Conservation (phyloP, 2,329 filamentous ascomycete genomes). For the Colletotrichum liriopes region DNA sequence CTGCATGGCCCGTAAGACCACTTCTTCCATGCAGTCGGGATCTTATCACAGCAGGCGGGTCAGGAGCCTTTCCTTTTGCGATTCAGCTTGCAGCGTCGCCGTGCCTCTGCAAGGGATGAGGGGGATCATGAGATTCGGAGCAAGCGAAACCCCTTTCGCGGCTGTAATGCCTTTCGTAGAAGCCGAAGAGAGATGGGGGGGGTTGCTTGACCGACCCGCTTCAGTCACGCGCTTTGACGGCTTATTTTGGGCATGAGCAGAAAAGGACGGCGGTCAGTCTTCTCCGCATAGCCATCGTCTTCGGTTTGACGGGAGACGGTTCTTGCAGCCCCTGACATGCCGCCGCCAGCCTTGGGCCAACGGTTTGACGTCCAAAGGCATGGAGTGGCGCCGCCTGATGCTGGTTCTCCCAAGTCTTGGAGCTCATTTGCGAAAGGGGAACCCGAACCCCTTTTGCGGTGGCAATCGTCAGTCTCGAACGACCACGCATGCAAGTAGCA, state of each 20-base stretch:
- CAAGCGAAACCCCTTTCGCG: slow-evolving; percentile 18
- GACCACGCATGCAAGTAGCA: slow-evolving; percentile 15
- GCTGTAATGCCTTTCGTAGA: slow-evolving; percentile 5
- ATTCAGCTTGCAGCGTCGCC: slow-evolving; percentile 25
- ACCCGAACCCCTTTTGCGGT: slow-evolving; percentile 7
- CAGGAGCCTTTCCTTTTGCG: slow-evolving; percentile 10
- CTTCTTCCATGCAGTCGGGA: slow-evolving; percentile 19
- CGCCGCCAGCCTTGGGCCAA: slow-evolving; percentile 25
- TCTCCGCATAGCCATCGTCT: neutral
- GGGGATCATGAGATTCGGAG: neutral
- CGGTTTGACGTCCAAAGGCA: slow-evolving; percentile 28
- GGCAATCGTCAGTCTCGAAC: slow-evolving; percentile 28
- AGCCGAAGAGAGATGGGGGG: neutral
- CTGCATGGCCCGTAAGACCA: slow-evolving; percentile 24
- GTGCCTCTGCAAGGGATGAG: neutral
- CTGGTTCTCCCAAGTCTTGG: slow-evolving; percentile 13
- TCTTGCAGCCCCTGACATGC: slow-evolving; percentile 6
- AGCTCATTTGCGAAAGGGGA: slow-evolving; percentile 19
- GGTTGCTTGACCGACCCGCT: slow-evolving; percentile 7
- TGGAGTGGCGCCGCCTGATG: slow-evolving; percentile 13
- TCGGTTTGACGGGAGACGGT: neutral
- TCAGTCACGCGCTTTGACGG: slow-evolving; percentile 8
- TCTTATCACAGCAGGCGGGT: slow-evolving; percentile 8
- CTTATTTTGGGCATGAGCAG: slow-evolving; percentile 3
- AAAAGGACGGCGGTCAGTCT: neutral